Evolutionary conservation across 306 rosid species (phyloP).

Genomic region (Vicia faba): DNA sequence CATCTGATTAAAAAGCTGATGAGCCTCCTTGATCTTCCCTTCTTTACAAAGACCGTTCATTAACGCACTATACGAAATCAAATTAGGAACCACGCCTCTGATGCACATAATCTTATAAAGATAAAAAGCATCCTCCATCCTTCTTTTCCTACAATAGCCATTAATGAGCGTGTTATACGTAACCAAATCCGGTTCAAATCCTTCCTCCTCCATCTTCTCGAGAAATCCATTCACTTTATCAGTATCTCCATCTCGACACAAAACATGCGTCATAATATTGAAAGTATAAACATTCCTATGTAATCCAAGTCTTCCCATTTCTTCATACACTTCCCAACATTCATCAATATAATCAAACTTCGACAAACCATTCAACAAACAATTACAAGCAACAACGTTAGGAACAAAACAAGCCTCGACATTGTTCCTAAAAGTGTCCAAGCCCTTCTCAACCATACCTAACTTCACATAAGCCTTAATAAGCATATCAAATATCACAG

Average conservation of each 20-base stretch:
- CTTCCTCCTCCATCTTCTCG: slow-evolving; percentile 93
- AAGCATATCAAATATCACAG: slow-evolving; percentile 71
- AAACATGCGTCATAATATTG: slow-evolving; percentile 72
- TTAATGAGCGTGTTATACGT: slow-evolving; percentile 73
- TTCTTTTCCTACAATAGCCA: slow-evolving; percentile 78
- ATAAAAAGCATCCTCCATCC: slow-evolving; percentile 75
- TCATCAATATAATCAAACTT: slow-evolving; percentile 51
- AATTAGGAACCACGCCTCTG: slow-evolving; percentile 75
- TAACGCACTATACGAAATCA: slow-evolving; percentile 71
- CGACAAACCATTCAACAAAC: slow-evolving; percentile 62
- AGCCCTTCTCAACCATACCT: slow-evolving; percentile 67
- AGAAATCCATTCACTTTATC: slow-evolving; percentile 73
- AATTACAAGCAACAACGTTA: slow-evolving; percentile 67
- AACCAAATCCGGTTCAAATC: slow-evolving; percentile 82
- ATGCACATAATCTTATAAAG: slow-evolving; percentile 78
- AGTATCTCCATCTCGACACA: slow-evolving; percentile 67
- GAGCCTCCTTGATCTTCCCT: slow-evolving; percentile 77
- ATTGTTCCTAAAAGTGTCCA: slow-evolving; percentile 57
- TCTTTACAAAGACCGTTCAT: slow-evolving; percentile 82
- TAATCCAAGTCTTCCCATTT: slow-evolving; percentile 80
- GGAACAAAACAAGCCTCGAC: slow-evolving; percentile 65
- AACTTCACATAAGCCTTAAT: slow-evolving; percentile 80
- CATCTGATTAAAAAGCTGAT: slow-evolving; percentile 87
- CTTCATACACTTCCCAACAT: slow-evolving; percentile 86
- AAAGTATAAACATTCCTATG: slow-evolving; percentile 77